Conservation (phyloP, 148 eudicot genomes). For the Rhododendron ovatum region DNA sequence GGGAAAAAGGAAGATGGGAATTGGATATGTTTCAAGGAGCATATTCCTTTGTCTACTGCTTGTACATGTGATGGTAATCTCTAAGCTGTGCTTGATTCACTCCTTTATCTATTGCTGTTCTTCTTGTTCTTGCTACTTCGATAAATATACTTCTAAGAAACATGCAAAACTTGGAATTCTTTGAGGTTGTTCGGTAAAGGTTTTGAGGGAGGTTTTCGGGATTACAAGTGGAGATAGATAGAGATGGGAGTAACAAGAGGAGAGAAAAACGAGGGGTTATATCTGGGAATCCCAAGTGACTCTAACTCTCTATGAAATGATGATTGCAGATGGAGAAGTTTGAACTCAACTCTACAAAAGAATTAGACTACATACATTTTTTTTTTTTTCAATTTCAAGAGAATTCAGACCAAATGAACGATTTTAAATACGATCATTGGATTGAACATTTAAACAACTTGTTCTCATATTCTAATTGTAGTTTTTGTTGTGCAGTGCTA, state of each 20-base stretch:
- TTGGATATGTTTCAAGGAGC: slow-evolving; percentile 9
- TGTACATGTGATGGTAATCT: slow-evolving; percentile 26
- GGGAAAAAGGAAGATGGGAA: slow-evolving; percentile 13
- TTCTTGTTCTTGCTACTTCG: background rate
- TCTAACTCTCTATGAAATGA: background rate
- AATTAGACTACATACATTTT: no score
- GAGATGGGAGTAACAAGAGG: background rate
- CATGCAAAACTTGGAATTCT: background rate
- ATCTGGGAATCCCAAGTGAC: no score
- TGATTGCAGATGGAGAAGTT: background rate
- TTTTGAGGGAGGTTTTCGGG: no score
- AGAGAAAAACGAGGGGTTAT: no score
- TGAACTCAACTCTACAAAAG: background rate
- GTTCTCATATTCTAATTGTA: background rate
- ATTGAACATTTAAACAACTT: background rate
- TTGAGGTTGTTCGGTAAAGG: no score
- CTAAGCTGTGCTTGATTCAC: background rate
- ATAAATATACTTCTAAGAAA: background rate
- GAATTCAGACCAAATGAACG: no score
- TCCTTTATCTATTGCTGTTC: background rate
- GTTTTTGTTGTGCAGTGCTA: background rate
- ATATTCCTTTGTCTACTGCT: slow-evolving; percentile 20
- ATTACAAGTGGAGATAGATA: no score
- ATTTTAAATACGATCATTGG: background rate
- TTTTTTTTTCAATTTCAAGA: no score